Evolutionary conservation across 441 rosid species (phyloP), one percentile per base, ranked within the genome.

Genomic region (Bocquillonia castaneifolia): DNA sequence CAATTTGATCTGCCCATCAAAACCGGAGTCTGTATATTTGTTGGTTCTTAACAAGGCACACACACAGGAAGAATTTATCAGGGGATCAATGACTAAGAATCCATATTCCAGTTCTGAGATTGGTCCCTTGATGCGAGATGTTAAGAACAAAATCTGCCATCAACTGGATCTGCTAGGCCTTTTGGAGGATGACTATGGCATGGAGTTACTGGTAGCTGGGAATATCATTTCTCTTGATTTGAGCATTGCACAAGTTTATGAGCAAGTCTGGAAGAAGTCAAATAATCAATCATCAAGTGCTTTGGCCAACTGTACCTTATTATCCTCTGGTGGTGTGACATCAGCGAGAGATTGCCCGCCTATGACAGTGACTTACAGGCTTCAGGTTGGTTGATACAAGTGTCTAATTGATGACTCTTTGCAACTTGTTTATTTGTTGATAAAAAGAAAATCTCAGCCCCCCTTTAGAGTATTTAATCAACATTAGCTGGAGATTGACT

Each of bases 51-150:
- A 90, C 83, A 96, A 96, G 80, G 94, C 96, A 18, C 99, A 96
- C 80, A 96, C 99, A 10, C 99, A 96, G 75, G 99, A 96, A 75
- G 99, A 96, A 81, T 96, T 90, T 72, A 96, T 94, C 59, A 82
- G 99, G 86, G 99, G 99, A 69, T 92, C 98, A 70, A 96, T 96
- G 99, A 94, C 99, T 15, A 96, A 92, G 77, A 92, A 88, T 84
- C 99, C 99, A 53, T 96, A 96, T 85, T 90, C 98, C 42, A 94
- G 99, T 82, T 79, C 97, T 54, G 98, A 96, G 82, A 90, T 96
- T 76, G 98, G 99, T 78, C 99, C 99, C 39, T 80, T 96, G 79
- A 96, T 96, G 99, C 97, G 99, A 45, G 99, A 96, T 76, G 99
- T 94, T 69, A 96, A 96, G 80, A 94, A 96, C 77, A 94, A 96